Evolutionary conservation across 371 early-diverging fungal species (phyloP).

Genomic region (Circinella minor): DNA sequence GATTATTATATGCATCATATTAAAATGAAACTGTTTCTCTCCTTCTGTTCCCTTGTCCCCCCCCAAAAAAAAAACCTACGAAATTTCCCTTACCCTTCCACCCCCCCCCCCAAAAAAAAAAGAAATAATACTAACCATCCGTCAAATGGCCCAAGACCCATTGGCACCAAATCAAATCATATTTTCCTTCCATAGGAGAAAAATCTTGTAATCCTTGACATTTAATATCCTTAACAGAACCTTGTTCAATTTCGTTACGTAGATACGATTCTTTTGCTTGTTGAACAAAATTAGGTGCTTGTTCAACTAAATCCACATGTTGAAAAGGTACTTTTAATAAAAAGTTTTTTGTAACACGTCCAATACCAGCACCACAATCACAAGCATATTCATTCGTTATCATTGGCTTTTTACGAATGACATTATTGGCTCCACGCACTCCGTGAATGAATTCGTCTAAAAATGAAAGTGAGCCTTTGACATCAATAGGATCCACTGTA

Average conservation of each 20-base stretch:
- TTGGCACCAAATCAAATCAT: slow-evolving; percentile 95
- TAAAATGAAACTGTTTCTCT: not conserved
- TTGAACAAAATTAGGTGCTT: slow-evolving; percentile 75
- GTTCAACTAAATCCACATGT: slow-evolving; percentile 91
- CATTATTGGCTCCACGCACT: slow-evolving; percentile 30
- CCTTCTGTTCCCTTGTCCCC: not conserved
- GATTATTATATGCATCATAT: not conserved
- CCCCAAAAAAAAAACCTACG: too few relatives aligned
- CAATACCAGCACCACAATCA: slow-evolving; percentile 96
- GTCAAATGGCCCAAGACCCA: slow-evolving; percentile 92
- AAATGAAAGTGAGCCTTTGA: slow-evolving; percentile 72
- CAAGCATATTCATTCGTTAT: slow-evolving; percentile 51
- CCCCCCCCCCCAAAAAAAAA: too few relatives aligned
- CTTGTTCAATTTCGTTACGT: slow-evolving; percentile 54
- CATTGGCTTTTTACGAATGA: slow-evolving; percentile 26
- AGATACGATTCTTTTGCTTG: slow-evolving; percentile 69
- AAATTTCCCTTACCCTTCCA: not conserved
- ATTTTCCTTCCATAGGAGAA: slow-evolving; percentile 69
- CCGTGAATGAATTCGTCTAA: slow-evolving; percentile 62
- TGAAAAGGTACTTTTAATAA: slow-evolving; percentile 73
- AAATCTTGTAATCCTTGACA: slow-evolving; percentile 86
- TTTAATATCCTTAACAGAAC: slow-evolving; percentile 64
- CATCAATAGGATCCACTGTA: slow-evolving; percentile 74
- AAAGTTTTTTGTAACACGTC: slow-evolving; percentile 89
- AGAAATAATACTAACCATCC: slow-evolving; percentile 50